Percentiles rank a stretch among this genome's conserved stretches.
phyloP scores from a whole-genome alignment of 108 stramenopile species.

The Skeletonema costatum region DNA sequence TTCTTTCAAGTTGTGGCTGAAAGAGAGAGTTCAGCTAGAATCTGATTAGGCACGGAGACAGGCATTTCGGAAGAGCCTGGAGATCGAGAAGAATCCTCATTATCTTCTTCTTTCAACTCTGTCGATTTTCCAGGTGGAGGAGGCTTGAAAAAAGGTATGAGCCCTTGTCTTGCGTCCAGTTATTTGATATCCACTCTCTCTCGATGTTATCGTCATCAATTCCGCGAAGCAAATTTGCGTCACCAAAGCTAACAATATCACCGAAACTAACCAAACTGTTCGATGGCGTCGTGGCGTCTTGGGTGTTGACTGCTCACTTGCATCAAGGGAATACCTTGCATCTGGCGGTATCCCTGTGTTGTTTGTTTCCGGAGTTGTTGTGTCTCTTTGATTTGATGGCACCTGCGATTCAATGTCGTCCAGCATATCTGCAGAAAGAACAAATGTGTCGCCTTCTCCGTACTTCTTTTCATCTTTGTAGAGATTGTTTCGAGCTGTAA shows the following conservation, averaged over 20 bases:
- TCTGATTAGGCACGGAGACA: background rate
- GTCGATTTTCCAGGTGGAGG: background rate
- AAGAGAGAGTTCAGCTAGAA: background rate
- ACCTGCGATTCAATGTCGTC: background rate
- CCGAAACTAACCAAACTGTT: conserved; percentile 17
- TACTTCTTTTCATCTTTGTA: conserved; percentile 51
- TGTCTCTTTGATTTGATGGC: background rate
- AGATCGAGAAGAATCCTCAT: background rate
- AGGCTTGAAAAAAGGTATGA: background rate
- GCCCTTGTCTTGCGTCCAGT: background rate
- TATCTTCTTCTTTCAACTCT: background rate
- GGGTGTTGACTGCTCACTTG: background rate
- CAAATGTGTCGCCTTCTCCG: conserved; percentile 12
- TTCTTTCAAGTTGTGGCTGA: background rate
- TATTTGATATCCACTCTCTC: conserved; percentile 32
- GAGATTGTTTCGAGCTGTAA: conserved; percentile 44
- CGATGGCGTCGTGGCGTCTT: conserved; percentile 16
- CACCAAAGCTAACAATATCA: conserved; percentile 24
- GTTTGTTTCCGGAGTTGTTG: background rate
- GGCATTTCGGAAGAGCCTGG: background rate
- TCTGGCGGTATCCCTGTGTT: background rate
- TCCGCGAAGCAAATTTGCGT: conserved; percentile 22
- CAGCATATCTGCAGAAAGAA: conserved; percentile 8
- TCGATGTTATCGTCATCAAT: conserved; percentile 7
- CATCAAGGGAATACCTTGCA: background rate